Percentiles rank a stretch among this genome's conserved stretches.
Evolutionary conservation across 2,329 filamentous ascomycete genomes (phyloP).

Genomic region (Fusarium subtropicale): DNA sequence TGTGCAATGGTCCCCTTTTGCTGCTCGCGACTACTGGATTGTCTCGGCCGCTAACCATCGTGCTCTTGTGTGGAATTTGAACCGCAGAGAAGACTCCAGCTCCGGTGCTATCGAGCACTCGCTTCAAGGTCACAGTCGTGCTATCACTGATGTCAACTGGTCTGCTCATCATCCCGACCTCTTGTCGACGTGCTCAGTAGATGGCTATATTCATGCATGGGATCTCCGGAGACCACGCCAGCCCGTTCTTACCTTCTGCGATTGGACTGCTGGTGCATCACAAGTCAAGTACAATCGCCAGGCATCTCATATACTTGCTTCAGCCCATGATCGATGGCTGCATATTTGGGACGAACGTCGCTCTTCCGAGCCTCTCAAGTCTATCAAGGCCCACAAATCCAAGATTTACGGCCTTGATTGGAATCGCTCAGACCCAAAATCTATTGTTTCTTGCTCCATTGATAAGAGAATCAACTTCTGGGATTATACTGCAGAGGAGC

Average conservation of each 20-base stretch:
- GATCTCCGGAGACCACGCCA: slow-evolving; percentile 80
- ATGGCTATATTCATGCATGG: slow-evolving; percentile 94
- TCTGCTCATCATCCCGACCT: slow-evolving; percentile 91
- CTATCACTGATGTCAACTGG: slow-evolving; percentile 97
- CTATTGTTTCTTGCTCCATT: slow-evolving; percentile 86
- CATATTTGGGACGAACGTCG: slow-evolving; percentile 92
- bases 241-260: slow-evolving; percentile 84
- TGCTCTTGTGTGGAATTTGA: slow-evolving; percentile 93
- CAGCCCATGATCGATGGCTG: slow-evolving; percentile 87
- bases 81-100: slow-evolving; percentile 77
- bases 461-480: slow-evolving; percentile 95
- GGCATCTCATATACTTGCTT: slow-evolving; percentile 86
- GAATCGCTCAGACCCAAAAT: slow-evolving; percentile 80
- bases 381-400: slow-evolving; percentile 87
- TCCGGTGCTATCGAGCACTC: slow-evolving; percentile 84
- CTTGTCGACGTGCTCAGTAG: slow-evolving; percentile 89
- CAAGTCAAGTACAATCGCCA: slow-evolving; percentile 96
- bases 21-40: slow-evolving; percentile 90
- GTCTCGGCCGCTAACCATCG: slow-evolving; percentile 95
- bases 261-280: slow-evolving; percentile 93
- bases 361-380: slow-evolving; percentile 80
- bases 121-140: slow-evolving; percentile 82
- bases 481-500: slow-evolving; percentile 76
- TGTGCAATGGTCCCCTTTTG: slow-evolving; percentile 97
- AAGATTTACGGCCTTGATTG: slow-evolving; percentile 97